Evolutionary conservation across 2,329 filamentous ascomycete genomes (phyloP).

Genomic region (Exophiala aquamarina): DNA sequence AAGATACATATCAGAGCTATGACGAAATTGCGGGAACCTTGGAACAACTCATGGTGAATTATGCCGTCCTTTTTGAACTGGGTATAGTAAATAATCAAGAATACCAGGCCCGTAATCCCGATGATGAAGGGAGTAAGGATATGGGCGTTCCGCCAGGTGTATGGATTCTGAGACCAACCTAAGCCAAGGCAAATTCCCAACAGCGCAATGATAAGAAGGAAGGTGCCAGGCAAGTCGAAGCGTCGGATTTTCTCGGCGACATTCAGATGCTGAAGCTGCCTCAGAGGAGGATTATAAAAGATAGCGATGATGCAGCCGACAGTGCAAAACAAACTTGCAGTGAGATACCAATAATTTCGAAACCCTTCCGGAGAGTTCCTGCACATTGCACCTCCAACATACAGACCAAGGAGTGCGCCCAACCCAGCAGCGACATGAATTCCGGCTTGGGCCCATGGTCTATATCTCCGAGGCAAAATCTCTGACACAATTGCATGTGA

Average conservation of each 20-base stretch:
- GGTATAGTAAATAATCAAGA: background rate
- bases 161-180: background rate
- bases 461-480: conserved; percentile 13
- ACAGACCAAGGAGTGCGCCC: conserved; percentile 5
- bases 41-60: conserved; percentile 12
- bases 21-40: background rate
- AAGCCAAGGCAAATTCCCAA: background rate
- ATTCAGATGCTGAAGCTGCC: conserved; percentile 4
- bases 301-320: background rate
- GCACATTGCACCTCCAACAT: conserved; percentile 5
- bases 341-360: conserved; percentile 15
- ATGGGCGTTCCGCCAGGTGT: background rate
- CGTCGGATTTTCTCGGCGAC: background rate
- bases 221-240: background rate
- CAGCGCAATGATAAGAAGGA: background rate
- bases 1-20: background rate
- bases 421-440: conserved; percentile 6
- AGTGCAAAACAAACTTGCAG: conserved; percentile 6
- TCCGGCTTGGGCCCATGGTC: conserved; percentile 7
- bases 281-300: conserved; percentile 10
- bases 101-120: background rate
- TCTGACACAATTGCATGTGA: conserved; percentile 12
- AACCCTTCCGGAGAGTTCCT: conserved; percentile 6
- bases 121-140: background rate
- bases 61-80: background rate